Evolutionary conservation across 169 alveolate genomes (phyloP).

Genomic region (Plasmodium blacklocki): DNA sequence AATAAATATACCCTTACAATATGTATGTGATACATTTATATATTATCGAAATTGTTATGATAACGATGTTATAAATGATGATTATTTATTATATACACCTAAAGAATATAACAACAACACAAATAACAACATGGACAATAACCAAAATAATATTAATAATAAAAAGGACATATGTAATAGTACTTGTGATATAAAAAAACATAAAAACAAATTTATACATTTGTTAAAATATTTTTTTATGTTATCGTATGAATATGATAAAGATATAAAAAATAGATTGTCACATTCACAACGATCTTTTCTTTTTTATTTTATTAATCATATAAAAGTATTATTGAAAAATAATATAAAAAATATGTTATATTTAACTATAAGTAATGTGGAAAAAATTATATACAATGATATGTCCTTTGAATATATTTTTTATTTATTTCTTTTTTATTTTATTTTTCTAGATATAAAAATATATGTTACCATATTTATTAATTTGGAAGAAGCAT

Average conservation of each 20-base stretch:
- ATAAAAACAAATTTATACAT: no score
- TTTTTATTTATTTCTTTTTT: constrained; percentile 48
- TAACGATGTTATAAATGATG: neutral
- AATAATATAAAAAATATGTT: constrained; percentile 26
- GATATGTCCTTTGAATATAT: constrained; percentile 29
- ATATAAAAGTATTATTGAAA: constrained; percentile 3
- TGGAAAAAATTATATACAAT: constrained; percentile 3
- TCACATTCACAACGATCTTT: neutral
- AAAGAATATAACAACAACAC: no score
- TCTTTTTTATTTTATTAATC: constrained; percentile 1
- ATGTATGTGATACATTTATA: constrained; percentile 2
- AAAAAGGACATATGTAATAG: neutral
- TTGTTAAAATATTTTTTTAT: neutral
- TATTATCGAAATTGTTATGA: neutral
- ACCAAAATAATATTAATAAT: neutral
- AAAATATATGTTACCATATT: neutral
- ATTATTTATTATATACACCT: no score
- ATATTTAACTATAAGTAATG: constrained; percentile 26
- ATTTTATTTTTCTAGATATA: constrained; percentile 40
- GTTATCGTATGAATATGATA: neutral
- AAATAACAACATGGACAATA: neutral
- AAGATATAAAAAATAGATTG: neutral
- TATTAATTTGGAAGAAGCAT: neutral
- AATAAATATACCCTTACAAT: neutral
- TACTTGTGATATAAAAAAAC: neutral